A percentile compares a stretch with the other conserved stretches of the same genome.
phyloP scores from a whole-genome alignment of 768 basidiomycete species.

The Naematelia aurantialba region DNA sequence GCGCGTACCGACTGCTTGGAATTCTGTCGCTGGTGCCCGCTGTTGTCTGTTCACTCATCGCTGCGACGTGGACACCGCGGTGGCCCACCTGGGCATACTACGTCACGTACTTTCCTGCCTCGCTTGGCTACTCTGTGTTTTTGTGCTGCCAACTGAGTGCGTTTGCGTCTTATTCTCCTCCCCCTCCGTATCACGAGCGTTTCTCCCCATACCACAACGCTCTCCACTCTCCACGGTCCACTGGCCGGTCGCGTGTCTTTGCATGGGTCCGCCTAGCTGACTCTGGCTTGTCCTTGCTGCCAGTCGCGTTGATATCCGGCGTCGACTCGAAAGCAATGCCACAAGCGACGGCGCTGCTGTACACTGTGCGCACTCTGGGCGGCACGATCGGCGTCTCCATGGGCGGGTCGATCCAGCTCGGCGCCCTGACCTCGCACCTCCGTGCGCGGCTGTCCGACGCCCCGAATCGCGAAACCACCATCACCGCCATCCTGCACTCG shows the following conservation, averaged over 20 bases:
- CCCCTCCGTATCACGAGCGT: neutral
- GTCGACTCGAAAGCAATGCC: slow-evolving; percentile 47
- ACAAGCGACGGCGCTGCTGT: slow-evolving; percentile 47
- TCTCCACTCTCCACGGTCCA: no score
- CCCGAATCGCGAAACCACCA: slow-evolving; percentile 12
- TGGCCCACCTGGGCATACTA: slow-evolving; percentile 41
- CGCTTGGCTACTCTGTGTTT: slow-evolving; percentile 47
- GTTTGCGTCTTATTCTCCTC: slow-evolving; percentile 4
- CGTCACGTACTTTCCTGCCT: slow-evolving; percentile 36
- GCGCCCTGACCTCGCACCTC: slow-evolving; percentile 28
- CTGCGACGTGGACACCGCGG: slow-evolving; percentile 33
- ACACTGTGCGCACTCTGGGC: slow-evolving; percentile 46
- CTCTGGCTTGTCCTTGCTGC: no score
- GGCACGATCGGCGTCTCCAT: slow-evolving; percentile 44
- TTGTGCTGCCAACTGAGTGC: slow-evolving; percentile 42
- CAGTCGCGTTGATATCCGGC: slow-evolving; percentile 44
- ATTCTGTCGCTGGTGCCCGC: slow-evolving; percentile 35
- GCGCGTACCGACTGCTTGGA: slow-evolving; percentile 34
- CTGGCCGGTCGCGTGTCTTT: no score
- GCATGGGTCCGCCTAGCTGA: no score
- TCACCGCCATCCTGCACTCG: slow-evolving; percentile 43
- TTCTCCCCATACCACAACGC: no score
- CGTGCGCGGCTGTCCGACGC: slow-evolving; percentile 13
- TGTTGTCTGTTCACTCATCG: slow-evolving; percentile 26
- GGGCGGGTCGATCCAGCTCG: slow-evolving; percentile 45